Base-by-base conservation (phyloP, 176 grass and related monocot species). In the Carex pumila region DNA sequence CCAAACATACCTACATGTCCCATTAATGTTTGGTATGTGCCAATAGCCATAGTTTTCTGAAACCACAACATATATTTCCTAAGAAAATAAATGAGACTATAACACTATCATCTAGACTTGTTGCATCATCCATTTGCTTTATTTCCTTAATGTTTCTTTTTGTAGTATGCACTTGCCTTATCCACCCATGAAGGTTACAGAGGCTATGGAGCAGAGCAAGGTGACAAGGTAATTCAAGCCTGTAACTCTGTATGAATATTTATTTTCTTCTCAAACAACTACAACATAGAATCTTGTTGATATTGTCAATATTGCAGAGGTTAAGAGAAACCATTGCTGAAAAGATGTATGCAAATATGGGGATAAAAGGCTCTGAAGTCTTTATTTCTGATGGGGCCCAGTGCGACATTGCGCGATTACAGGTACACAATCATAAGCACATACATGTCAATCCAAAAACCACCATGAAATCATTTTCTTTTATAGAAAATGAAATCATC, bases 361-460 rank as follows among this genome's bases (percentile, higher is more conserved):
- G 91, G 21, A 92, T 99, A 61, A 85, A 71, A 49, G 77, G 75
- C 49, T 81, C 45, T 3, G 93, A 99, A 25, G 91, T 99, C 65
- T 99, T 93, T 90, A 85, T 99, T 64, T 95, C 96, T 0, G 96
- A 99, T 32, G 96, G 96, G 56, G 89, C 96, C 3, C 96, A 99
- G 57, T 92, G 93, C 45, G 96, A 99, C 85, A 93, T 99, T 25
- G 93, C 96, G 0, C 91, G 96, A 21, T 65, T 95, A 32, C 92
- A 95, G 92, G 95, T 93, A 67, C 79, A 22, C 18, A 64, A 32
- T 82, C 41, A 17, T 29, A 81, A 76, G 31, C 3, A 75, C 18
- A 73, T 73, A 75, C 18, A 73, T 73, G 70, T 50, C 10, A 19
- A 47, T 50, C n/a, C 7, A 11, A 73, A 73, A 73, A 73, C n/a